phyloP scores from a whole-genome alignment of 2,329 filamentous ascomycete genomes.

The Colletotrichum somersetense region DNA sequence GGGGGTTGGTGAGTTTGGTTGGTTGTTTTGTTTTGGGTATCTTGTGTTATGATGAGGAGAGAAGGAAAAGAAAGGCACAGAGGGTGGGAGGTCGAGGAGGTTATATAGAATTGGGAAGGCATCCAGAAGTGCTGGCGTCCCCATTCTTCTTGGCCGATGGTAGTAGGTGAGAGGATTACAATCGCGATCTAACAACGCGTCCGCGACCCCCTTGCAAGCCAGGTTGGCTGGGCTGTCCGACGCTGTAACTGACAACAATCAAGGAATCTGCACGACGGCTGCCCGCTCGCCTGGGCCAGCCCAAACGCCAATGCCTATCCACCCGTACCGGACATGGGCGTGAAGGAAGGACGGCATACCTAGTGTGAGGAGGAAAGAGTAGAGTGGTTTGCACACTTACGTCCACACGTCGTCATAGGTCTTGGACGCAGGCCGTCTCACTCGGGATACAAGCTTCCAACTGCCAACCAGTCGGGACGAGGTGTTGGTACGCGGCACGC shows the following conservation, averaged over 20 bases:
- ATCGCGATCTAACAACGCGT: constrained; percentile 24
- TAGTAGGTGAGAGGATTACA: constrained; percentile 3
- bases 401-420: constrained; percentile 42
- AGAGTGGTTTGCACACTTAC: constrained; percentile 28
- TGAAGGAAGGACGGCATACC: constrained; percentile 2
- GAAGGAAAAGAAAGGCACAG: background rate
- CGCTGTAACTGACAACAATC: constrained; percentile 29
- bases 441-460: constrained; percentile 39
- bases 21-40: constrained; percentile 33
- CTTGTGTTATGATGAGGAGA: constrained; percentile 42
- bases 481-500: constrained; percentile 26
- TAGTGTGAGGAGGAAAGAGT: background rate
- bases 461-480: constrained; percentile 28
- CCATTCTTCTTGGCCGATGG: constrained; percentile 3
- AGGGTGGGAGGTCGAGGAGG: constrained; percentile 26
- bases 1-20: constrained; percentile 17
- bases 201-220: background rate
- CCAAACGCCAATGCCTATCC: constrained; percentile 15
- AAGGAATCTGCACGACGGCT: constrained; percentile 32
- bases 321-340: constrained; percentile 30
- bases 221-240: constrained; percentile 2
- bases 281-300: constrained; percentile 6
- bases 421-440: constrained; percentile 39
- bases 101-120: constrained; percentile 37
- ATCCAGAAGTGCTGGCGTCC: constrained; percentile 20